A percentile compares a stretch with the other conserved stretches of the same genome.
Evolutionary conservation across 805 yeast genomes (phyloP).

Genomic region (Candida suzukii): DNA sequence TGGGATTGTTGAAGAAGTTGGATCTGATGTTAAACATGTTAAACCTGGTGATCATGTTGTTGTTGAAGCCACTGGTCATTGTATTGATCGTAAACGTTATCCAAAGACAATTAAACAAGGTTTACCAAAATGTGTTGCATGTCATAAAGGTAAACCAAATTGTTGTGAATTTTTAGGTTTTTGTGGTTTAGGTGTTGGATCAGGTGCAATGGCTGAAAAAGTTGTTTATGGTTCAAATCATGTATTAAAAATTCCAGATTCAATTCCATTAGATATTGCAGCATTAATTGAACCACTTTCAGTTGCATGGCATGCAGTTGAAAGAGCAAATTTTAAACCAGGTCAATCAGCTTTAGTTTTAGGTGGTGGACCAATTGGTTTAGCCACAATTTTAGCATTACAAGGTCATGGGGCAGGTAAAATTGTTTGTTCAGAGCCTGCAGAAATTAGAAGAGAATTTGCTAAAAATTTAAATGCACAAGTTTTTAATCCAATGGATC

Average conservation of each 20-base stretch:
- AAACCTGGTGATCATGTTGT: constrained; percentile 53
- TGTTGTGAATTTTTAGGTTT: constrained; percentile 37
- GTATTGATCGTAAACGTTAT: constrained; percentile 25
- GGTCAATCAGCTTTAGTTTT: constrained; percentile 45
- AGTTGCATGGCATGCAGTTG: constrained; percentile 56
- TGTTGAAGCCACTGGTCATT: constrained; percentile 56
- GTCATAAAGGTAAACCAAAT: constrained; percentile 36
- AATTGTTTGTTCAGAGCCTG: constrained; percentile 58
- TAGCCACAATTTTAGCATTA: constrained; percentile 48
- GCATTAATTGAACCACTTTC: constrained; percentile 53
- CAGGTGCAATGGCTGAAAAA: constrained; percentile 39
- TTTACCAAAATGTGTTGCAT: constrained; percentile 33
- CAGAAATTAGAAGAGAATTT: constrained; percentile 51
- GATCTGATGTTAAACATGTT: constrained; percentile 35
- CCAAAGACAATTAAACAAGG: constrained; percentile 21
- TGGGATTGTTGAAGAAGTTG: constrained; percentile 30
- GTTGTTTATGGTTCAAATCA: constrained; percentile 30
- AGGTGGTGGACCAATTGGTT: constrained; percentile 61
- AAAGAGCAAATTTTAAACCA: constrained; percentile 33
- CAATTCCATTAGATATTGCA: constrained; percentile 28
- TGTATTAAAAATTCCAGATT: constrained; percentile 24
- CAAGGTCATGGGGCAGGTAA: constrained; percentile 41
- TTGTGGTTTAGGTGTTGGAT: constrained; percentile 42
- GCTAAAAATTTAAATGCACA: constrained; percentile 44
- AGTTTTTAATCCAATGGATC: constrained; percentile 42